Evolutionary conservation across 2,329 filamentous ascomycete species (phyloP), one percentile per base, ranked within the genome.

Genomic region (Paecilomyces niveus): DNA sequence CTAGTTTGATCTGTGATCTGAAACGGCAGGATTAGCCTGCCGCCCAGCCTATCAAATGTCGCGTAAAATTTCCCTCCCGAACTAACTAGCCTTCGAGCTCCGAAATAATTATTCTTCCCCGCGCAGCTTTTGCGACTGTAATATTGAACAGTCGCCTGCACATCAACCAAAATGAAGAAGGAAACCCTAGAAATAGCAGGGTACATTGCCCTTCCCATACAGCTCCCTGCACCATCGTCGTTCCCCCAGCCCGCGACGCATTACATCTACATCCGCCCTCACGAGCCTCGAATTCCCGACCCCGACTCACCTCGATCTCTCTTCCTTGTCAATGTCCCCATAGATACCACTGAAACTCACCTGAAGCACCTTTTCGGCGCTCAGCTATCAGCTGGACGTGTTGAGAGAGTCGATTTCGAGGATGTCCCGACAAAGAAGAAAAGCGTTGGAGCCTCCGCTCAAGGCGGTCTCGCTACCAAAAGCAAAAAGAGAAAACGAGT

Each of bases 241-340:
- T 89, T 83, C 59, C 83, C 86, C 24, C 75, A 80, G 50, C 74
- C 82, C 51, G 82, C 86, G 59, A 85, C 84, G 54, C 94, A 97
- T 77, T 90, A 92, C 75, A 80, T 97, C 67, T 96, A 96, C 77
- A 77, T 97, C 57, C 90, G 90, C 64, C 85, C 85, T 57, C 92
- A 97, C 74, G 82, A 87, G 53, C 92, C 93, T 61, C 90, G 89
- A 75, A 82, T 89, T 49, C 85, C 89, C 13, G 89, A 88, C 7
- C 80, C 83, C 57, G 83, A 89, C 72, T 89, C 93, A 66, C 78
- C 85, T 15, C 87, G 92, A 65, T 92, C 89, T 61, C 81, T 99
- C 18, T 99, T 96, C 75, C 72, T 96, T n/a, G 89, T 92, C 63
- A 97, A 99, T 68, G 78, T 95, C 0, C 94, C 94, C 6, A 81